Base-by-base conservation (phyloP, 2,329 filamentous ascomycete species). In the Tolypocladium album region DNA sequence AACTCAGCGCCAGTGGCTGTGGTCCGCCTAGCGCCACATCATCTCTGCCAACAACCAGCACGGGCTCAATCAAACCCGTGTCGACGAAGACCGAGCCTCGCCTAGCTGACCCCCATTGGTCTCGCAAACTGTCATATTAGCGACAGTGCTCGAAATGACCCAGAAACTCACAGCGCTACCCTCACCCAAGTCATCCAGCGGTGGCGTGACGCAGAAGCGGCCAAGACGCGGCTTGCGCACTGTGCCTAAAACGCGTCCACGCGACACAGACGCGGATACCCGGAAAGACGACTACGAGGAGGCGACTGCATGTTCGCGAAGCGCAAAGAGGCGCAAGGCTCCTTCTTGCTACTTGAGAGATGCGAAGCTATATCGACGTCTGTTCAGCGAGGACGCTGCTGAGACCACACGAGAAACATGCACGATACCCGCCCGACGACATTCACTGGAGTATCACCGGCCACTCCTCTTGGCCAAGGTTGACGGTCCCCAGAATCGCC, bases 391-490 rank as follows among this genome's bases (percentile, higher is more conserved):
- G 12, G 58, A 59, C 13, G 45, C 42, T n/a, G 22, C 39, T n/a
- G 40, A 50, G 13, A 34, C 61, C n/a, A 40, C 56, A 24, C 59
- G 27, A 39, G 55, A 63, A 36, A 34, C 62, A 2, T 68, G 66
- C 55, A 31, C 56, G 22, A 61, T 62, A 4, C 61, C 63, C 7
- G 43, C 40, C 17, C 65, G 66, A 5, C 61, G 20, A 4, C 66
- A 67, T 47, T 60, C 62, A 20, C 17, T 61, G 53, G 43, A 64
- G 38, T 84, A 84, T 60, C 82, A 84, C 66, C 72, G 73, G 2
- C 81, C 82, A 0, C 70, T 79, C 5, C 72, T 84, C 3, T 73
- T 84, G 2, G 70, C 76, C 60, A 71, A 67, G 2, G 31, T 67
- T 2, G 67, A 73, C 22, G 75, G 71, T 22, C 62, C 63, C 4